Base-by-base conservation (phyloP, 306 rosid species). In the Acmispon strigosus region DNA sequence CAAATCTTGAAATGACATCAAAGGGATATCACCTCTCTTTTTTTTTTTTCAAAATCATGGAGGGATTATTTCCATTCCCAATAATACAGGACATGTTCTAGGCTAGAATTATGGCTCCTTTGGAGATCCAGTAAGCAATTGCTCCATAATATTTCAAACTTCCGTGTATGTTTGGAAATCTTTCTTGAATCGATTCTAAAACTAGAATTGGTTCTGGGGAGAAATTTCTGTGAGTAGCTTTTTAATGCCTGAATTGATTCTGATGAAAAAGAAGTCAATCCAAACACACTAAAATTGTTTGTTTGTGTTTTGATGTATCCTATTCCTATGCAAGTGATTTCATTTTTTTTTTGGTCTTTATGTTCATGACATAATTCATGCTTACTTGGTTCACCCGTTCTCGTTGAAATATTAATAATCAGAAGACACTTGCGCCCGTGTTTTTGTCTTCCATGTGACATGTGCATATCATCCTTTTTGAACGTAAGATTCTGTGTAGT, bases 31-130 rank as follows among this genome's bases (percentile, higher is more conserved):
- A 8, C 3, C 3, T 0, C 10, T 36, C 76, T 13, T 52, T 75
- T 34, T 42, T 72, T 70, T 67, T 61, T 55, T 74, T 81, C 78
- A 76, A 81, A 83, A 83, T 81, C 86, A 49, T 66, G 80, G 84
- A 85, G 84, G 80, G 79, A 56, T 80, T 74, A 19, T 72, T 84
- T 84, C 83, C 82, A 69, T 80, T 76, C 86, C 83, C 78, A 92
- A 89, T 89, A 92, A 92, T 78, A 71, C 84, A 82, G 62, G 73
- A 81, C 93, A 69, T 61, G 76, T 63, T 56, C 73, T 72, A 80
- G 78, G 72, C 76, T 69, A 83, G 84, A 72, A 70, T 76, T 56
- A 58, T 77, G 80, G 75, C 76, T 72, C 78, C 77, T 70, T 78
- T 68, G 29, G 50, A 16, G 81, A 59, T 29, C 65, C 47, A 70